These are phyloP conservation scores for Penicillium sclerotiorum DNA, from an alignment of 2,329 filamentous ascomycete genomes.

Conservation along the genomic window DNA sequence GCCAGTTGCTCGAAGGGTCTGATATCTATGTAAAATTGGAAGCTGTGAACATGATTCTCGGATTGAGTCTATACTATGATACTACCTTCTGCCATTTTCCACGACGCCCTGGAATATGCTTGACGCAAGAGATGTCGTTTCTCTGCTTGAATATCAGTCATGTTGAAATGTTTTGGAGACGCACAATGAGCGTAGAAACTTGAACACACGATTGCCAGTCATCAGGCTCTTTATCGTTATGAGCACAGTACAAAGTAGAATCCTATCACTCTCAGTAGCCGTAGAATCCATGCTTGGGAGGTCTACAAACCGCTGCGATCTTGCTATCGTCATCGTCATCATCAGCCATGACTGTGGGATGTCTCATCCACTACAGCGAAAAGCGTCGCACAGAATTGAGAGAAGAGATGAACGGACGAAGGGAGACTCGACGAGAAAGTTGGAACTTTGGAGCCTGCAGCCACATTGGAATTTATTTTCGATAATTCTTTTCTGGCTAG, in stretches of 20 bases:
- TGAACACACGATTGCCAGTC: slow-evolving; percentile 12
- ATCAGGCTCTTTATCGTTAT: not conserved
- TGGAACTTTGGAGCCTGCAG: not conserved
- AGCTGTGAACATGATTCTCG: too few species aligned
- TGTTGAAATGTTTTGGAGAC: too few species aligned
- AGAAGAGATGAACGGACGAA: not conserved
- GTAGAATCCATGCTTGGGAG: not conserved
- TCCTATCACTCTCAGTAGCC: slow-evolving; percentile 8
- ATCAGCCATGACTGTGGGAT: too few species aligned
- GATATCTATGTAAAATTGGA: slow-evolving; percentile 8
- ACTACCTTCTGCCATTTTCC: slow-evolving; percentile 14
- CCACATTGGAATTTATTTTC: not conserved
- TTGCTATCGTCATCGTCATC: not conserved
- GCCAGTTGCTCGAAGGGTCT: not conserved
- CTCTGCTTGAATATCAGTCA: slow-evolving; percentile 6
- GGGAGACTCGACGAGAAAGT: not conserved
- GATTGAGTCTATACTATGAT: too few species aligned
- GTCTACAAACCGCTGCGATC: not conserved
- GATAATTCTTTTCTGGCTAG: not conserved
- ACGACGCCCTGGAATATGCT: slow-evolving; percentile 9
- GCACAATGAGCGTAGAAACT: not conserved
- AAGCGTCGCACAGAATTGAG: too few species aligned
- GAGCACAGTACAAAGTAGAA: slow-evolving; percentile 2
- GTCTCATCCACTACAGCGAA: not conserved
- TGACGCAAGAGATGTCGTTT: slow-evolving; percentile 14